Evolutionary conservation across 1,284 basidiomycete genomes (phyloP), one percentile per base, ranked within the genome.

Genomic region (Schizopora paradoxa): DNA sequence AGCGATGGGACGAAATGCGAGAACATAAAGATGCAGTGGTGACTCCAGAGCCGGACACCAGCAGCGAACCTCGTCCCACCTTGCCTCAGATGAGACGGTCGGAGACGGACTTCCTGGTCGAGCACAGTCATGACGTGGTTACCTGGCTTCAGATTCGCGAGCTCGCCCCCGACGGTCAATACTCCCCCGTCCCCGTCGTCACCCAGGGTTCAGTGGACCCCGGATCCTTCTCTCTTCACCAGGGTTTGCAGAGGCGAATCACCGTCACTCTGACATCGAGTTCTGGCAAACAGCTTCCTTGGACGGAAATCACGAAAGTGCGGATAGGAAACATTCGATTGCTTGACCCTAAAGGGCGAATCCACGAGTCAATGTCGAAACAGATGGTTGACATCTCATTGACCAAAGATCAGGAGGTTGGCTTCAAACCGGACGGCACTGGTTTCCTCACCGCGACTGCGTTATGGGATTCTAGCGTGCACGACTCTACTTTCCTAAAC

Each of bases 391-490:
- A 81, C 5, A 70, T 93, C 25, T 83, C 84, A 10, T 63, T 91
- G 5, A 67, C 85, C 54, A 82, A 85, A 55, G 80, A 86, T 22
- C 86, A 90, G 62, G 66, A 62, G 7, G 68, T 86, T 8, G 79
- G 85, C 50, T 89, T 85, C 68, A 82, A 72, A 55, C 72, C 86
- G 1, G 91, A 96, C 64, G 93, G 92, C 1, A 89, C 87, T 2
- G 83, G 87, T 3, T 64, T 64, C 5, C 65, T 95, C 35, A 67
- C 70, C 23, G 84, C 82, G 4, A 76, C 81, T 42, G 85, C 85
- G 0, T 71, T 89, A 4, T 99, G 95, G 95, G 96, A 99, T 66
- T 91, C 90, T 2, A 91, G 91, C 49, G 72, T 91, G 5, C 95
- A 98, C 65, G 84, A 93, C 57, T 93, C 90, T 3, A 64, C 81